Percentiles rank a stretch among this genome's conserved stretches.
phyloP scores from a whole-genome alignment of 495 filamentous ascomycete species.

The Penicillium salamii region DNA sequence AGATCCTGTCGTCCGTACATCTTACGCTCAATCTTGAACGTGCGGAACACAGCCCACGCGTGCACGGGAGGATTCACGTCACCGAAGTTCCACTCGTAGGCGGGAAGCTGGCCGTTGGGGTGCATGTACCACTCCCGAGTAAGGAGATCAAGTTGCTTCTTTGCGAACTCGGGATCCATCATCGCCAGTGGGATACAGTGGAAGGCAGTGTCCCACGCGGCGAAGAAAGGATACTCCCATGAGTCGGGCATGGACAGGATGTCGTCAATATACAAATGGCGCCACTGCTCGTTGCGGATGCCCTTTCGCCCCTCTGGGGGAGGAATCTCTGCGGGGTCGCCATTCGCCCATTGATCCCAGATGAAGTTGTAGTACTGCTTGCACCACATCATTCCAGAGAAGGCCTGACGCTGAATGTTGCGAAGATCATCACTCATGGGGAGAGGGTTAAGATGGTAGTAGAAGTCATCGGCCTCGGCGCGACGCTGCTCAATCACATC shows the following conservation, averaged over 20 bases:
- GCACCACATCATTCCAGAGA: constrained; percentile 95
- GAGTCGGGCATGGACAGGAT: constrained; percentile 96
- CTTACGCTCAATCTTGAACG: constrained; percentile 97
- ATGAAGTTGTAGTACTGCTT: constrained; percentile 97
- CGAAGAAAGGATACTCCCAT: constrained; percentile 99
- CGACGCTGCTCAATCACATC: constrained; percentile 82
- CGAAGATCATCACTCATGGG: constrained; percentile 93
- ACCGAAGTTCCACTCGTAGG: constrained; percentile 97
- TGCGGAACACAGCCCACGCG: constrained; percentile 91
- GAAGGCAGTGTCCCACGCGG: constrained; percentile 96
- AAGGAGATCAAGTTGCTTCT: constrained; percentile 93
- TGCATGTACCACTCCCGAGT: constrained; percentile 99
- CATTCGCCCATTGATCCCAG: constrained; percentile 96
- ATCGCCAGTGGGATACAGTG: constrained; percentile 94
- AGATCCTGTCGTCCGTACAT: constrained; percentile 92
- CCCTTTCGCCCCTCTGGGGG: constrained; percentile 77
- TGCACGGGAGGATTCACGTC: constrained; percentile 97
- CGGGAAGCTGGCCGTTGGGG: constrained; percentile 88
- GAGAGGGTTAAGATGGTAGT: constrained; percentile 85
- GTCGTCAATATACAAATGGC: constrained; percentile 89
- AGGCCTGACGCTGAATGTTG: constrained; percentile 92
- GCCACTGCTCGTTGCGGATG: constrained; percentile 86
- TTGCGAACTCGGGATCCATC: constrained; percentile 96
- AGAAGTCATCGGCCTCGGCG: constrained; percentile 93
- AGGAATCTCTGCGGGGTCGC: constrained; percentile 68